phyloP scores from a whole-genome alignment of 2,329 filamentous ascomycete genomes.

The Botryotinia calthae region DNA sequence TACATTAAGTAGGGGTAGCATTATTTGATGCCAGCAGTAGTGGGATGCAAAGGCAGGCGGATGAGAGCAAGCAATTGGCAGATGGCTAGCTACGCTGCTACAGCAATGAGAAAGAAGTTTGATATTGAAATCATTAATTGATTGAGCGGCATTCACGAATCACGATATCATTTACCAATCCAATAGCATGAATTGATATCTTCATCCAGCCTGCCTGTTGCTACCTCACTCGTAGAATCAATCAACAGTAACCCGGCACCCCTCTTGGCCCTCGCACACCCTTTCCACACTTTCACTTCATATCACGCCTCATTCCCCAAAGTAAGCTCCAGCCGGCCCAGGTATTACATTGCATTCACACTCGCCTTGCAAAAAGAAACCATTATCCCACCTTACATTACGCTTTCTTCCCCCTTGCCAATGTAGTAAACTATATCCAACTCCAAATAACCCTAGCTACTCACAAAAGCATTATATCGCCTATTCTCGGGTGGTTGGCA shows the following conservation, averaged over 20 bases:
- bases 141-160: not conserved
- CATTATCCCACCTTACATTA: slow-evolving; percentile 8
- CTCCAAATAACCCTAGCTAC: not conserved
- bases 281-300: not conserved
- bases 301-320: not conserved
- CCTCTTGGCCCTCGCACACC: not conserved
- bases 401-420: not conserved
- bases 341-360: not conserved
- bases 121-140: not conserved
- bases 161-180: not conserved
- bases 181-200: not conserved
- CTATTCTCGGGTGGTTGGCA: slow-evolving; percentile 16
- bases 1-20: not conserved
- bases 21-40: slow-evolving; percentile 9
- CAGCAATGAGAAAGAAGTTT: not conserved
- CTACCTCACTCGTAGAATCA: not conserved
- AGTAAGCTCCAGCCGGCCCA: not conserved
- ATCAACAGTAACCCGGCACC: not conserved
- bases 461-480: slow-evolving; percentile 9
- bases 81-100: not conserved
- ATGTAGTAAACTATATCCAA: not conserved
- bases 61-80: not conserved
- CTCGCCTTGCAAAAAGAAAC: not conserved
- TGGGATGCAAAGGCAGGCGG: slow-evolving; percentile 8
- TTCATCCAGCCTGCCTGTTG: not conserved